Evolutionary conservation across 306 rosid species (phyloP).

Genomic region (Boehmeria nivea): DNA sequence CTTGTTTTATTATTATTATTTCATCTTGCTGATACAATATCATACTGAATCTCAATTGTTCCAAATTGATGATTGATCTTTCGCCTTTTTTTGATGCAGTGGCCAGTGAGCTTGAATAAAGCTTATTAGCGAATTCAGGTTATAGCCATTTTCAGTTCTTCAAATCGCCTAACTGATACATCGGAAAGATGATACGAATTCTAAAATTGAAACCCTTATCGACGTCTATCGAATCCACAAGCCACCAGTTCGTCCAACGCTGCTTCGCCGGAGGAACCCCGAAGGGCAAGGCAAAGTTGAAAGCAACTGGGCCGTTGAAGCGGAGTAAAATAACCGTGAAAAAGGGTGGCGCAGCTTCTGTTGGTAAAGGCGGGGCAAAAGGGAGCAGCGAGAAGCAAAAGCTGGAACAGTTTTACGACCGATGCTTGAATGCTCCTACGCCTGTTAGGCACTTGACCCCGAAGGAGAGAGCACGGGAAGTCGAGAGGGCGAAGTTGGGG

Average conservation of each 20-base stretch:
- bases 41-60: too few relatives aligned
- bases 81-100: too few relatives aligned
- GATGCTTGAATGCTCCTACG: constrained; percentile 67
- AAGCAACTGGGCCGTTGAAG: constrained; percentile 31
- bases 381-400: constrained; percentile 38
- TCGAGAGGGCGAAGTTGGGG: constrained; percentile 65
- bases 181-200: constrained; percentile 28
- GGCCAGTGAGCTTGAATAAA: too few relatives aligned
- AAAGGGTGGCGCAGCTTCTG: constrained; percentile 28
- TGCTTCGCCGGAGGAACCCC: constrained; percentile 49
- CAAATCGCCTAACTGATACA: not conserved
- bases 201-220: constrained; percentile 23
- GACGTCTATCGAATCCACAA: constrained; percentile 11
- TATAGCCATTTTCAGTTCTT: not conserved
- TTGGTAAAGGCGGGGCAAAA: constrained; percentile 19
- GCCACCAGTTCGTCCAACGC: constrained; percentile 35
- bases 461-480: constrained; percentile 52
- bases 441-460: constrained; percentile 49
- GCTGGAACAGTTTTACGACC: constrained; percentile 49
- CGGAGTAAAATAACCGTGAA: constrained; percentile 34
- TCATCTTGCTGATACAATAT: too few relatives aligned
- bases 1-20: too few relatives aligned
- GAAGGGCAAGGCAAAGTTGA: constrained; percentile 43
- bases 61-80: too few relatives aligned
- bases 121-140: too few relatives aligned